These are phyloP conservation scores for Acanthamoeba culbertsoni DNA, from an alignment of 208 protist species.

Conservation along the genomic window DNA sequence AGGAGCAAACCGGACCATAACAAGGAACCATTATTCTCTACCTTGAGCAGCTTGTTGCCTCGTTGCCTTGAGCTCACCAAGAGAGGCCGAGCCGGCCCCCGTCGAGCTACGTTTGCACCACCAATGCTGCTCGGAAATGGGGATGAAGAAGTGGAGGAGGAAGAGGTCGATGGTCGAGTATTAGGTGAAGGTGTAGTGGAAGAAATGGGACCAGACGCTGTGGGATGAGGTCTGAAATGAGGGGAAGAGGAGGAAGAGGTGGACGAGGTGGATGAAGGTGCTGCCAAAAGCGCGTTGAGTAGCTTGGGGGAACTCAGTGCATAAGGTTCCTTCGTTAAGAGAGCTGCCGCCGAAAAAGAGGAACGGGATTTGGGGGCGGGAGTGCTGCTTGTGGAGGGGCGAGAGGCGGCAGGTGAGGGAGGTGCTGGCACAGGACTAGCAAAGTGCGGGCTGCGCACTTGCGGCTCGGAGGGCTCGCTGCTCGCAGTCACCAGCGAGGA, in stretches of 20 bases:
- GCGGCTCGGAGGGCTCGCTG: not conserved
- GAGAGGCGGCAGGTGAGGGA: not conserved
- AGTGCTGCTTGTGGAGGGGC: not conserved
- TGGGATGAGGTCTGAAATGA: constrained; percentile 89
- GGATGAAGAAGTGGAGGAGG: not conserved
- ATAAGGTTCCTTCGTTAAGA: not conserved
- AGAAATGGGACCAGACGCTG: constrained; percentile 73
- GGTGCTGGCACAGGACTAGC: not conserved
- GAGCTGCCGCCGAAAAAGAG: not conserved
- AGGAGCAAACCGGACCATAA: constrained; percentile 30
- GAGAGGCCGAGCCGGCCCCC: not conserved
- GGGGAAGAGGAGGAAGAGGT: constrained; percentile 90
- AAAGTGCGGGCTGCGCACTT: not conserved
- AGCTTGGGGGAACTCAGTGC: not conserved
- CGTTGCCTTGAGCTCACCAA: constrained; percentile 57
- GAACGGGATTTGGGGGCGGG: not conserved
- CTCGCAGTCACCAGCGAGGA: not conserved
- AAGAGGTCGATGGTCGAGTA: not conserved
- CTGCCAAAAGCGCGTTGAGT: not conserved
- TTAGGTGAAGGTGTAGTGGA: not conserved
- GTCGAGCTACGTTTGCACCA: not conserved
- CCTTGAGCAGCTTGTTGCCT: constrained; percentile 67
- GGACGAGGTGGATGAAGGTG: not conserved
- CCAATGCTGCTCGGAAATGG: not conserved
- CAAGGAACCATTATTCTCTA: not conserved